Base-by-base conservation (phyloP, 192 early-diverging fungal genomes). In the Backusella circina region DNA sequence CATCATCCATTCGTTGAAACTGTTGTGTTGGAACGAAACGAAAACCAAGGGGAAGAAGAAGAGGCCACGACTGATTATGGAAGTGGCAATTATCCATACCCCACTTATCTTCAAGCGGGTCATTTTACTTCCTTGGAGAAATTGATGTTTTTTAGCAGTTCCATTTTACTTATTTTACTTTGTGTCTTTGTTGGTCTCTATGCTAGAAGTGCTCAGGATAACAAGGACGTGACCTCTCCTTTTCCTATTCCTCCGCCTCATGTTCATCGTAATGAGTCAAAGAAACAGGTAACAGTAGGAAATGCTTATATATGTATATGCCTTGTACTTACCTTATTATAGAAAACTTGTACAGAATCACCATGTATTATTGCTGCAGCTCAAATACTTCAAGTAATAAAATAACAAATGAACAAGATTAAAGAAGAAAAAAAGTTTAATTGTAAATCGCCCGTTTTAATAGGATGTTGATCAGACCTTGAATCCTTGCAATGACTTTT, bases 401-500 rank as follows among this genome's bases (percentile, higher is more conserved):
- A 15, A 50, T 0, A 1, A 61, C 33, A 13, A n/a, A 13, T 61
- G 61, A 31, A 61, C 33, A 36, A 1, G 23, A 61, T 23, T 61
- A 61, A 26, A 61, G 39, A 61, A 1, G 41, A 44, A 12, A 23
- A 57, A 23, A 28, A 57, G 12, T 41, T 26, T 23, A 57, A 21
- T 51, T 21, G n/a, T n/a, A 50, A 23, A 57, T 32, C 4, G 3
- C 36, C 37, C 18, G 9, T n/a, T 28, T 51, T 37, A 35, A 18
- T 66, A 78, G 32, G 85, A 85, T 28, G 83, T 92, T 74, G 88
- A 91, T 76, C 75, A 73, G 15, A 57, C 69, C 15, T 80, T 79
- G 6, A 84, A 92, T 79, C 89, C 90, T 15, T 92, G 91, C 47
- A 71, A 85, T 28, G 90, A 91, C 75, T 92, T 92, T 84, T 91